phyloP scores from a whole-genome alignment of 2,329 filamentous ascomycete species.

The Alternaria brassicicola region DNA sequence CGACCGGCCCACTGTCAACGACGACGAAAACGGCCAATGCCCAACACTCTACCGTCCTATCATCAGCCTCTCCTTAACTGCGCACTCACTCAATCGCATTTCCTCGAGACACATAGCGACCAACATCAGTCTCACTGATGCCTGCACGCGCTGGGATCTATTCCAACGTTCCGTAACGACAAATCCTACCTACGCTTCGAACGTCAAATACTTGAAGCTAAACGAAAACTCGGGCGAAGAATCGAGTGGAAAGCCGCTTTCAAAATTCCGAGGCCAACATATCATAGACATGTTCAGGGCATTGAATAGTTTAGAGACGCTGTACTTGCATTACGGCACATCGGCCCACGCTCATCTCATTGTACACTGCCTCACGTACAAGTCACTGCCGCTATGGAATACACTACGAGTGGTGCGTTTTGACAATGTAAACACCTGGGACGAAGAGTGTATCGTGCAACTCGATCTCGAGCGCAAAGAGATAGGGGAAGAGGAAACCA shows the following conservation, averaged over 20 bases:
- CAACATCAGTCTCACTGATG: constrained; percentile 6
- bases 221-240: neutral
- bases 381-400: constrained; percentile 2
- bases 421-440: constrained; percentile 2
- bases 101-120: constrained; percentile 10
- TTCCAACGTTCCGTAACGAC: constrained; percentile 4
- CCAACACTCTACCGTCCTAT: constrained; percentile 11
- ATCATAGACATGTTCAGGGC: constrained; percentile 3
- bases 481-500: neutral
- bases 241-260: neutral
- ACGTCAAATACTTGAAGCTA: constrained; percentile 9
- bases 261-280: neutral
- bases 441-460: constrained; percentile 4
- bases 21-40: constrained; percentile 5
- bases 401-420: neutral
- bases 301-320: neutral
- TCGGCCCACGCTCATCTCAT: neutral
- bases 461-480: neutral
- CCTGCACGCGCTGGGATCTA: constrained; percentile 3
- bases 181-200: constrained; percentile 7
- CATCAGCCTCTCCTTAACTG: constrained; percentile 8
- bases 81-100: constrained; percentile 10
- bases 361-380: neutral
- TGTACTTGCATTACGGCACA: neutral
- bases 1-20: constrained; percentile 9